A percentile compares a stretch with the other conserved stretches of the same genome.
These are phyloP conservation scores for Eutrema japonicum DNA, from an alignment of 345 rosid genomes.

Conservation along the genomic window DNA sequence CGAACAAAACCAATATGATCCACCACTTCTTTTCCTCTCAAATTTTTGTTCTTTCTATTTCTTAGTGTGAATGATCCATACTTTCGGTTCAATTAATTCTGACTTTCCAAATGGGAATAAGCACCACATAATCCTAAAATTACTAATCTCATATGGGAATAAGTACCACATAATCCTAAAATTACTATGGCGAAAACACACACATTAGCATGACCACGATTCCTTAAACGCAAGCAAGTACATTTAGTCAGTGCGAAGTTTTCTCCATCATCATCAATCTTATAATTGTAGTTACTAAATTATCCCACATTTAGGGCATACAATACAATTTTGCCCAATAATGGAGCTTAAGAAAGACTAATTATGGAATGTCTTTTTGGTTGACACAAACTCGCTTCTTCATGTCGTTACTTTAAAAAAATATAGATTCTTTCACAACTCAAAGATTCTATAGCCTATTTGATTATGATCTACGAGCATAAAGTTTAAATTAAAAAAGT, in stretches of 20 bases:
- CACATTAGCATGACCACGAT: neutral
- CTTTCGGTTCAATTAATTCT: conserved; percentile 33
- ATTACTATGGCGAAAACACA: neutral
- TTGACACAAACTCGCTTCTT: conserved; percentile 44
- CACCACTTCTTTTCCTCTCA: conserved; percentile 2
- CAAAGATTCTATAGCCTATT: conserved; percentile 23
- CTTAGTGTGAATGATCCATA: conserved; percentile 6
- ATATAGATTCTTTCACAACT: conserved; percentile 30
- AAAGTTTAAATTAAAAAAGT: conserved; percentile 4
- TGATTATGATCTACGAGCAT: neutral
- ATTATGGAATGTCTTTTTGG: conserved; percentile 43
- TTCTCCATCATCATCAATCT: conserved; percentile 13
- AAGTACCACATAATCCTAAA: neutral
- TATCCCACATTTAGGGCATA: conserved; percentile 20
- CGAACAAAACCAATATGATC: conserved; percentile 38
- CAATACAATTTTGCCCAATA: conserved; percentile 30
- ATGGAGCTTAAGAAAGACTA: conserved; percentile 39
- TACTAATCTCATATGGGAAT: neutral
- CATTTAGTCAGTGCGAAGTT: conserved; percentile 15
- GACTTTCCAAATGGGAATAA: neutral
- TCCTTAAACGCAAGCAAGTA: neutral
- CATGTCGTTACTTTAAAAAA: conserved; percentile 44
- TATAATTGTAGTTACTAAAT: conserved; percentile 30
- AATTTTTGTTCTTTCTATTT: conserved; percentile 1
- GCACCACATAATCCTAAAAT: neutral